Evolutionary conservation across 148 eudicot species (phyloP), one percentile per base, ranked within the genome.

Genomic region (Heliamphora exappendiculata): DNA sequence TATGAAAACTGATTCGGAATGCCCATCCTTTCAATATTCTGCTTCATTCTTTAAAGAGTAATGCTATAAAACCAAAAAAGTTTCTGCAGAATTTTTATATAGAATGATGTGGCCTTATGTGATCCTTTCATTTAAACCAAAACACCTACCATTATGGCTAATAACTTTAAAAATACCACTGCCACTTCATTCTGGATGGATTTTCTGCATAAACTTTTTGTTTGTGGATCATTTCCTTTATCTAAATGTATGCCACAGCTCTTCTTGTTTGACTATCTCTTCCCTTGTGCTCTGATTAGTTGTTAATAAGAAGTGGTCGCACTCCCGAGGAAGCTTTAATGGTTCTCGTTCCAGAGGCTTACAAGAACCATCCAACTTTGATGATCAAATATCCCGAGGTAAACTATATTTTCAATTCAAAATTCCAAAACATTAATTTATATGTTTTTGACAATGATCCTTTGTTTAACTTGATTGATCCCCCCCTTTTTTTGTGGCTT

Each of bases 281-380:
- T 42, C 29, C 45, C 55, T 47, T 70, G 75, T 63, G 37, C 51
- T 72, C 45, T 75, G 26, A 75, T 75, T 87, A 95, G 99, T 87
- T 95, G 78, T 85, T 95, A 64, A 90, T 95, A 78, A 90, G 96
- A 87, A 89, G 99, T 91, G 99, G 99, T 20, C 99, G 99, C 58
- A 59, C 84, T 58, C 86, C 99, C 24, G 91, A 93, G 85, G 99
- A 95, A 87, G 91, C 98, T 74, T 78, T 95, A 60, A 95, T 95
- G 99, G 87, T 93, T 86, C 94, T 95, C 60, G 99, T 95, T 42
- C 99, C 99, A 59, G 99, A 95, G 89, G 99, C 98, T 28, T 95
- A 95, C 81, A 88, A 95, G 81, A 91, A 95, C 73, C 99, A 95
- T 82, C 99, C 99, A 39, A 95, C 99, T 22, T 82, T 95, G 80